Conservation (phyloP, 805 yeast genomes). For the Debaryomyces castellii region DNA sequence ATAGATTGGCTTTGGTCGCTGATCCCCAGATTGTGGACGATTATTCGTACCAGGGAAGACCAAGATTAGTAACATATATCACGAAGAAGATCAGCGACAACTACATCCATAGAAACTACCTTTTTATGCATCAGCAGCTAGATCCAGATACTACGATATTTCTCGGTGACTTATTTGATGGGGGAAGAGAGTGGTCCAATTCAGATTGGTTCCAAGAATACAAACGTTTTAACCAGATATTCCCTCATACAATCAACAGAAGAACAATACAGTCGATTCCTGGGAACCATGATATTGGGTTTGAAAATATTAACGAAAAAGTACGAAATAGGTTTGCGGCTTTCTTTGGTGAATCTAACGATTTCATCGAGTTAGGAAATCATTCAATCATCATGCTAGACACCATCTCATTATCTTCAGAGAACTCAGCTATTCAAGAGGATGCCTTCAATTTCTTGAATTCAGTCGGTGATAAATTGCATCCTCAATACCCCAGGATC, state of each 20-base stretch:
- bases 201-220: conserved; percentile 69
- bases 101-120: conserved; percentile 76
- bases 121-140: conserved; percentile 52
- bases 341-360: conserved; percentile 71
- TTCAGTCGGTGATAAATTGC: conserved; percentile 18
- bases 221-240: conserved; percentile 64
- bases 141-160: conserved; percentile 77
- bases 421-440: conserved; percentile 37
- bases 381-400: conserved; percentile 77
- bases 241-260: conserved; percentile 53
- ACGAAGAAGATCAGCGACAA: conserved; percentile 69
- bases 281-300: conserved; percentile 97
- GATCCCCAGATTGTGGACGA: conserved; percentile 95
- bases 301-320: conserved; percentile 64
- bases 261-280: conserved; percentile 49
- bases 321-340: conserved; percentile 64
- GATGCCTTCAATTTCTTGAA: conserved; percentile 59
- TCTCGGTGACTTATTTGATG: conserved; percentile 91
- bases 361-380: conserved; percentile 56
- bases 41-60: conserved; percentile 79
- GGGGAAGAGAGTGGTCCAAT: conserved; percentile 84
- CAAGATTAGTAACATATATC: conserved; percentile 48
- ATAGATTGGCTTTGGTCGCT: conserved; percentile 64
- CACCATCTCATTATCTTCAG: conserved; percentile 75
- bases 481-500: conserved; percentile 54